These are phyloP conservation scores for Cokeromyces recurvatus DNA, from an alignment of 371 early-diverging fungal genomes.

Conservation along the genomic window DNA sequence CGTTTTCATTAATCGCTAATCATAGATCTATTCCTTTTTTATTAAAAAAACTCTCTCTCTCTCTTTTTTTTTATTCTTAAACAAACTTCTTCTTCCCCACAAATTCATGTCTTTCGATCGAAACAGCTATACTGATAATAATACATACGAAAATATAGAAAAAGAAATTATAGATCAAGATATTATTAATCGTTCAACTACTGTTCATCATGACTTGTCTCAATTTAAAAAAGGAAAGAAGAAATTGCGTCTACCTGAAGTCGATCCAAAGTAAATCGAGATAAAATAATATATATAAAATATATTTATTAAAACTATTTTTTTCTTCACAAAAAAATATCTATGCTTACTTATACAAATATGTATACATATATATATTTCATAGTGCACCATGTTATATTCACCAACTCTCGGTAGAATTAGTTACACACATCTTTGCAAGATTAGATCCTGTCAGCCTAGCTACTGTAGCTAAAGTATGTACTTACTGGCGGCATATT, in stretches of 20 bases:
- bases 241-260: slow-evolving; percentile 9
- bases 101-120: slow-evolving; percentile 37
- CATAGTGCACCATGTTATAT: slow-evolving; percentile 34
- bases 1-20: too few relatives aligned
- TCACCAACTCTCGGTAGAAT: slow-evolving; percentile 38
- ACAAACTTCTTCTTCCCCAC: not conserved
- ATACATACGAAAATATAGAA: not conserved
- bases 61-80: too few relatives aligned
- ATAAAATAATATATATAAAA: not conserved
- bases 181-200: not conserved
- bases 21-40: too few relatives aligned
- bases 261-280: slow-evolving; percentile 10
- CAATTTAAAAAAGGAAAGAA: slow-evolving; percentile 11
- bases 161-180: slow-evolving; percentile 4
- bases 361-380: not conserved
- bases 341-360: too few relatives aligned
- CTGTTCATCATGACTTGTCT: slow-evolving; percentile 3
- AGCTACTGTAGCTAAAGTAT: slow-evolving; percentile 33
- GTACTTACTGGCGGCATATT: slow-evolving; percentile 43
- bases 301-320: not conserved
- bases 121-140: slow-evolving; percentile 5
- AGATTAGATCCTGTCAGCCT: slow-evolving; percentile 39
- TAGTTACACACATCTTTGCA: slow-evolving; percentile 43
- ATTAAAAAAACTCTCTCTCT: too few relatives aligned
- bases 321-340: too few relatives aligned